phyloP scores from a whole-genome alignment of 371 early-diverging fungal genomes.

The Lichtheimia ramosa region DNA sequence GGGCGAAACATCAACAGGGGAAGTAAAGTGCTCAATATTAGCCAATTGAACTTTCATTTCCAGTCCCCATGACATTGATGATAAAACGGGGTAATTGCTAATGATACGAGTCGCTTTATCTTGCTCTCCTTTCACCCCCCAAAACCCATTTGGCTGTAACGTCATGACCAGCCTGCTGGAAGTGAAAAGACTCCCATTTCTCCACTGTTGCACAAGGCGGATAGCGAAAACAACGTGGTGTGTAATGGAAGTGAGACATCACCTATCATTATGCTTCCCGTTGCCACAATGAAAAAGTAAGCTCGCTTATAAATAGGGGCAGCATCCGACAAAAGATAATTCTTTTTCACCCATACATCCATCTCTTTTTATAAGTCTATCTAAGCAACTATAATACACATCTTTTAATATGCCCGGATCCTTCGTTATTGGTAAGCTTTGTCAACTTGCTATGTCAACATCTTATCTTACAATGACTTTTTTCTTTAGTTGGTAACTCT shows the following conservation, averaged over 20 bases:
- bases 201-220: conserved; percentile 1
- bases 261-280: conserved; percentile 4
- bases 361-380: background rate
- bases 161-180: conserved; percentile 1
- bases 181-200: background rate
- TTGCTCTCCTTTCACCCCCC: too few species aligned
- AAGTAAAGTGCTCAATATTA: too few species aligned
- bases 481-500: conserved; percentile 23
- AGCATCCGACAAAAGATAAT: background rate
- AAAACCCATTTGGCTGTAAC: background rate
- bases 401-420: conserved; percentile 13
- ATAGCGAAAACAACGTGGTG: conserved; percentile 6
- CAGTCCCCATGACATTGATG: too few species aligned
- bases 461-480: background rate
- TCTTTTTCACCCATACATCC: background rate
- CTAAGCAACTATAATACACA: background rate
- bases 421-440: conserved; percentile 13
- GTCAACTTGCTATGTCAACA: background rate
- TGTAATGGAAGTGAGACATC: conserved; percentile 2
- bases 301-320: background rate
- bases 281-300: conserved; percentile 8
- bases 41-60: too few species aligned
- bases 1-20: too few species aligned
- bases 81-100: too few species aligned
- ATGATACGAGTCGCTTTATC: too few species aligned